Base-by-base conservation (phyloP, 1,284 basidiomycete genomes). In the Rhodotorula mucilaginosa region DNA sequence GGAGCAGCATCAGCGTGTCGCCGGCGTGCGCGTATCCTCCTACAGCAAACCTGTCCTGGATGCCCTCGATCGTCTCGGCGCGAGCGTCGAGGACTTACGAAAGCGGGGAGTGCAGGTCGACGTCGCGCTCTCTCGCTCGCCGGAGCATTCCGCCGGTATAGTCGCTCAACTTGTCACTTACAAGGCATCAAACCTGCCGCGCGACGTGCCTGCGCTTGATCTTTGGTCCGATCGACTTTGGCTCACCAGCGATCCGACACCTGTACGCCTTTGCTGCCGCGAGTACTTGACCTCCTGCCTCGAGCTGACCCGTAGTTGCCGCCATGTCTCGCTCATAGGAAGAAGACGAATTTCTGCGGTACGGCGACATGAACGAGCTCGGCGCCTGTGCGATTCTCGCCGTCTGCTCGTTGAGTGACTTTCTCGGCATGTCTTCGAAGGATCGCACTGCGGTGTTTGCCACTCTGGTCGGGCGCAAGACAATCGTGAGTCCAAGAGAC, bases 41-140 rank as follows among this genome's bases (percentile, higher is more conserved):
- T 72, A 58, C 46, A 72, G 63, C 8, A 67, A 56, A 26, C 70
- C 70, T 0, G 67, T 69, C 2, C n/a, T 68, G 47, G 23, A 26
- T 2, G 70, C 63, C 23, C 61, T 61, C 5, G 31, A 51, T 21
- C 48, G 34, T 15, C 49, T 61, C 61, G 49, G 31, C 13, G 21
- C 3, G 16, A 19, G 10, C 31, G 31, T 72, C 5, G 12, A 23
- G 13, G 29, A 58, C 23, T 63, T 65, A 34, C 59, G 15, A 5
- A 26, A 8, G 31, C 56, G 47, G 12, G n/a, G 18, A 6, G 48
- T 16, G 7, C 19, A 8, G 34, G 44, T 68, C 23, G n/a, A 71
- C 29, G 26, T 68, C 23, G 69, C 44, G 21, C 47, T 71, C 6
- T 58, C 61, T 8, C 61, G 54, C n/a, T 39, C 47, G 2, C 21